These are phyloP conservation scores for Selaginella moellendorffii DNA, from an alignment of 75 land plant genomes.

Conservation along the genomic window DNA sequence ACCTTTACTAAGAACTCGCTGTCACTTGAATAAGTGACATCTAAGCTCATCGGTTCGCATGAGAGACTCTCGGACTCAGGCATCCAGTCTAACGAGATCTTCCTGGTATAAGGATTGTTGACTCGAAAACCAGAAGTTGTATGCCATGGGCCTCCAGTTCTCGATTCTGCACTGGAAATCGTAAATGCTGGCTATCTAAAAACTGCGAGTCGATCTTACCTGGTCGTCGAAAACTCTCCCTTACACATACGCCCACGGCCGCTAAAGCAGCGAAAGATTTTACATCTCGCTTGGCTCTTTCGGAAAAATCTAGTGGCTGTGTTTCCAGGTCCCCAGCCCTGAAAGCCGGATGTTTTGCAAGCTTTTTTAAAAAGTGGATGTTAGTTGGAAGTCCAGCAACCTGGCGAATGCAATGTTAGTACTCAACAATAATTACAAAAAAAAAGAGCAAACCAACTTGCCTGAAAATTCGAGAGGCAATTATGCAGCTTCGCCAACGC, in stretches of 20 bases:
- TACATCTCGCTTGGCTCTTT: constrained; percentile 19
- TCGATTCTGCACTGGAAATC: background rate
- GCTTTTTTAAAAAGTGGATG: constrained; percentile 50
- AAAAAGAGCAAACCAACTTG: background rate
- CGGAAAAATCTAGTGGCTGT: constrained; percentile 35
- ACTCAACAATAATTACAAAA: too few species aligned
- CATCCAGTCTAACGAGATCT: constrained; percentile 58
- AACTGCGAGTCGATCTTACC: background rate
- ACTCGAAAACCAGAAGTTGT: constrained; percentile 62
- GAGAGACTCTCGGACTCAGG: constrained; percentile 17
- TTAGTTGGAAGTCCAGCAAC: constrained; percentile 94
- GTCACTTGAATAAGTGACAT: background rate
- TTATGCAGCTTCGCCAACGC: constrained; percentile 70
- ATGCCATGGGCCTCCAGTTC: constrained; percentile 34
- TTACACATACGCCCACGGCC: constrained; percentile 57
- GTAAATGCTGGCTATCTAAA: background rate
- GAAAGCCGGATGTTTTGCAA: constrained; percentile 71
- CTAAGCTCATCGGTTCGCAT: background rate
- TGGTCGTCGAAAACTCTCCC: constrained; percentile 9
- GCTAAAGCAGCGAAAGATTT: constrained; percentile 48
- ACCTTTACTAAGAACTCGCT: constrained; percentile 1
- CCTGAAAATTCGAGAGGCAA: constrained; percentile 77
- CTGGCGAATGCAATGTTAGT: constrained; percentile 38
- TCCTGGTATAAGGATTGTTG: constrained; percentile 41
- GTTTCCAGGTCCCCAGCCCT: constrained; percentile 55